These are phyloP conservation scores for Boletellus ananiceps DNA, from an alignment of 768 basidiomycete genomes.

Conservation along the genomic window DNA sequence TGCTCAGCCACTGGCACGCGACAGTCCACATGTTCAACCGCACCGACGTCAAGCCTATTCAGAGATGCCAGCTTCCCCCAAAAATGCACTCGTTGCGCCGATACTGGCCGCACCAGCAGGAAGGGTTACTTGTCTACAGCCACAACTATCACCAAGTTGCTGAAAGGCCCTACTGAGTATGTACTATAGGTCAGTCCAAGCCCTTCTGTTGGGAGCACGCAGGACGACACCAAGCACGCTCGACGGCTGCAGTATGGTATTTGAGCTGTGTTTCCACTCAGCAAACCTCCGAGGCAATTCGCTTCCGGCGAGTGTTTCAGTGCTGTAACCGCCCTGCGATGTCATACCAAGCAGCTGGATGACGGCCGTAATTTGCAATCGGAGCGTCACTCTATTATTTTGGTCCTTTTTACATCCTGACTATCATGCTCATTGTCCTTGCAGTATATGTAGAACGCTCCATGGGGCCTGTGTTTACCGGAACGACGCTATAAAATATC, in stretches of 20 bases:
- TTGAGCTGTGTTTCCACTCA: constrained; percentile 15
- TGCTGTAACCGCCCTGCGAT: constrained; percentile 18
- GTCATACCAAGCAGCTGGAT: constrained; percentile 14
- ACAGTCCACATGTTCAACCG: too few species aligned
- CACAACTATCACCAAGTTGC: too few species aligned
- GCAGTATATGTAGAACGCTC: too few species aligned
- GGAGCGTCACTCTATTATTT: constrained; percentile 4
- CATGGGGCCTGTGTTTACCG: too few species aligned
- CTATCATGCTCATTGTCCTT: not conserved
- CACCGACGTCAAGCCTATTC: too few species aligned
- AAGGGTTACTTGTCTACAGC: too few species aligned
- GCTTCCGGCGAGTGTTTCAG: constrained; percentile 2
- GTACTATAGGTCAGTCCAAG: constrained; percentile 5
- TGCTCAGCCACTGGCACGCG: too few species aligned
- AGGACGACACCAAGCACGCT: constrained; percentile 26
- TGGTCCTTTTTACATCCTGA: not conserved
- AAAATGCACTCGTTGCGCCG: too few species aligned
- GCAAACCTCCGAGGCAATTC: not conserved
- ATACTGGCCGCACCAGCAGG: too few species aligned
- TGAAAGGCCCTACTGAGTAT: too few species aligned
- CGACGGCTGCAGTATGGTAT: constrained; percentile 13
- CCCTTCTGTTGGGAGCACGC: not conserved
- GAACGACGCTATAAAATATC: too few species aligned
- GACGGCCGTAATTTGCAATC: constrained; percentile 30
- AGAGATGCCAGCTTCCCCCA: too few species aligned